These are phyloP conservation scores for Irpex rosettiformis DNA, from an alignment of 1,284 basidiomycete genomes.

Conservation along the genomic window DNA sequence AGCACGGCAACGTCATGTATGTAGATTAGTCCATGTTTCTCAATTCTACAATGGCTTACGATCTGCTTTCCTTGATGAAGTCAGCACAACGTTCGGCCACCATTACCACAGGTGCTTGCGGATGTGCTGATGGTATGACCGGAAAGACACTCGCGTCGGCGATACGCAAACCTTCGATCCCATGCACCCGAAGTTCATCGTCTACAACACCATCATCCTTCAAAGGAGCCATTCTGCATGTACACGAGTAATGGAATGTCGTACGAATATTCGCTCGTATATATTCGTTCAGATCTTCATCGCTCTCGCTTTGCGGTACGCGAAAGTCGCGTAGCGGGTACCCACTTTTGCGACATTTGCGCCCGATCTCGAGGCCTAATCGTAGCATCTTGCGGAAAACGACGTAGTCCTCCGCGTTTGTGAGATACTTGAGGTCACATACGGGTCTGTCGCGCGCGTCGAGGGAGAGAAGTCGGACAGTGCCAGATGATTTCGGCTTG, in stretches of 20 bases:
- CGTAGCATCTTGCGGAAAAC: slow-evolving; percentile 24
- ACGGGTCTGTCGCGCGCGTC: slow-evolving; percentile 30
- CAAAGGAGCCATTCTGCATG: slow-evolving; percentile 37
- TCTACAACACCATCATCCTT: slow-evolving; percentile 42
- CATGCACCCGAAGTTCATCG: slow-evolving; percentile 44
- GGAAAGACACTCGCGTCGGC: slow-evolving; percentile 41
- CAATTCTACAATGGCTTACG: background rate
- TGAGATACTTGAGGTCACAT: slow-evolving; percentile 30
- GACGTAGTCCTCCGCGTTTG: slow-evolving; percentile 22
- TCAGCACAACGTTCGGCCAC: slow-evolving; percentile 35
- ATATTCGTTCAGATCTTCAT: slow-evolving; percentile 28
- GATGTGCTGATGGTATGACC: slow-evolving; percentile 31
- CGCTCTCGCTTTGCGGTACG: slow-evolving; percentile 25
- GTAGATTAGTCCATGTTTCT: background rate
- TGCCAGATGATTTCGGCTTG: slow-evolving; percentile 31
- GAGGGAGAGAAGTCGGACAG: slow-evolving; percentile 29
- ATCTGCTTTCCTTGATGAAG: background rate
- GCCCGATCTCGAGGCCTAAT: slow-evolving; percentile 25
- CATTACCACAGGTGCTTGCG: slow-evolving; percentile 33
- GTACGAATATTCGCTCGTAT: slow-evolving; percentile 25
- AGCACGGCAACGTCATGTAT: background rate
- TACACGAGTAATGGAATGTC: slow-evolving; percentile 35
- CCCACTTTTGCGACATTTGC: slow-evolving; percentile 28
- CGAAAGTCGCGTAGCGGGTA: slow-evolving; percentile 29
- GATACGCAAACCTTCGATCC: slow-evolving; percentile 36